These are phyloP conservation scores for Blastomyces percursus DNA, from an alignment of 2,329 filamentous ascomycete species.

Conservation along the genomic window DNA sequence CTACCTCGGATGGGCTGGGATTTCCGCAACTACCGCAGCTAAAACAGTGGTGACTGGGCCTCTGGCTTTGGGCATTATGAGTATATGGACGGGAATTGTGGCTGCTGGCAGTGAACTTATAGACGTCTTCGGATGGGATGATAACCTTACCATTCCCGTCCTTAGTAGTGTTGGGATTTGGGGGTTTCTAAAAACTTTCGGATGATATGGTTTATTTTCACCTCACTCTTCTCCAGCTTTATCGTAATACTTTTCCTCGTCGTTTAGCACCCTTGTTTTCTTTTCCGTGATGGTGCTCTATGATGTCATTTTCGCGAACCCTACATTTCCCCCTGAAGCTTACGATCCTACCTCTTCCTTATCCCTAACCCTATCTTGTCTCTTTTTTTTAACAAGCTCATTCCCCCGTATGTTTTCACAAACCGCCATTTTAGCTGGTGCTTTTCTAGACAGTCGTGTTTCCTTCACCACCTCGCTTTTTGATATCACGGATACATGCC, in stretches of 20 bases:
- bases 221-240: neutral
- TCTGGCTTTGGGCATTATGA: slow-evolving; percentile 67
- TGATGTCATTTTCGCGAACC: slow-evolving; percentile 1
- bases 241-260: neutral
- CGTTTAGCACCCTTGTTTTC: neutral
- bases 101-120: slow-evolving; percentile 83
- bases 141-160: slow-evolving; percentile 93
- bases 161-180: slow-evolving; percentile 81
- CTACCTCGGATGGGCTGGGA: slow-evolving; percentile 45
- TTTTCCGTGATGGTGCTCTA: neutral
- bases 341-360: neutral
- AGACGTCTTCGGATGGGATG: slow-evolving; percentile 88
- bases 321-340: neutral
- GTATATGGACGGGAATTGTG: slow-evolving; percentile 75
- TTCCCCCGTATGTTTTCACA: neutral
- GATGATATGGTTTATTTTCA: slow-evolving; percentile 20
- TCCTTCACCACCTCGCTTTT: neutral
- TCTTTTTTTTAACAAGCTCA: neutral
- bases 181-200: slow-evolving; percentile 83
- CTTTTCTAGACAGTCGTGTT: neutral
- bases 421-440: neutral
- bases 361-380: neutral
- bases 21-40: slow-evolving; percentile 29
- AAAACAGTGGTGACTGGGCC: slow-evolving; percentile 56
- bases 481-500: neutral